Evolutionary conservation across 306 rosid species (phyloP).

Genomic region (Rosa persica): DNA sequence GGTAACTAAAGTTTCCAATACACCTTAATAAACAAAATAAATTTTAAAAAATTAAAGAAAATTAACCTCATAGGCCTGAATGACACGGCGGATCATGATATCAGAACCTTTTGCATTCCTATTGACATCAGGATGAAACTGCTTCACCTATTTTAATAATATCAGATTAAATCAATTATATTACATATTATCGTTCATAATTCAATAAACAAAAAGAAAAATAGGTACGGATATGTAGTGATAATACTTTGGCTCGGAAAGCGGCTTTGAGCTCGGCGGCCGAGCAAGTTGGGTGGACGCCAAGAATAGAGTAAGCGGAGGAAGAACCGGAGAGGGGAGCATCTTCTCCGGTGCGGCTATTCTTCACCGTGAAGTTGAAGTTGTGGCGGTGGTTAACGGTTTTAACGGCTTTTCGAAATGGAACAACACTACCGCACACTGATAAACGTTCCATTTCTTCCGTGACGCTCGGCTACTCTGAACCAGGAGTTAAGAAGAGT

Average conservation of each 20-base stretch:
- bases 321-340: conserved; percentile 43
- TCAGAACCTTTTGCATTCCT: conserved; percentile 51
- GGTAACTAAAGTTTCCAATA: not conserved
- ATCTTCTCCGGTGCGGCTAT: conserved; percentile 35
- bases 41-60: no score
- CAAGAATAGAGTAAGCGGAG: conserved; percentile 65
- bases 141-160: conserved; percentile 61
- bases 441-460: conserved; percentile 36
- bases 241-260: conserved; percentile 71
- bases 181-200: not conserved
- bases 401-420: conserved; percentile 36
- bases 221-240: not conserved
- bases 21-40: no score
- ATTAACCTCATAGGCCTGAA: conserved; percentile 73
- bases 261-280: conserved; percentile 69
- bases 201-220: not conserved
- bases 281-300: conserved; percentile 61
- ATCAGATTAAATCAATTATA: not conserved
- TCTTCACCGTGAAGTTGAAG: conserved; percentile 23
- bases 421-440: conserved; percentile 28
- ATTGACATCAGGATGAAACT: conserved; percentile 82
- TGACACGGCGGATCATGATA: conserved; percentile 76
- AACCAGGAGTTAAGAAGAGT: not conserved
- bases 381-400: not conserved
- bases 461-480: not conserved